These are phyloP conservation scores for Quercus phellos DNA, from an alignment of 331 rosid species.

Conservation along the genomic window DNA sequence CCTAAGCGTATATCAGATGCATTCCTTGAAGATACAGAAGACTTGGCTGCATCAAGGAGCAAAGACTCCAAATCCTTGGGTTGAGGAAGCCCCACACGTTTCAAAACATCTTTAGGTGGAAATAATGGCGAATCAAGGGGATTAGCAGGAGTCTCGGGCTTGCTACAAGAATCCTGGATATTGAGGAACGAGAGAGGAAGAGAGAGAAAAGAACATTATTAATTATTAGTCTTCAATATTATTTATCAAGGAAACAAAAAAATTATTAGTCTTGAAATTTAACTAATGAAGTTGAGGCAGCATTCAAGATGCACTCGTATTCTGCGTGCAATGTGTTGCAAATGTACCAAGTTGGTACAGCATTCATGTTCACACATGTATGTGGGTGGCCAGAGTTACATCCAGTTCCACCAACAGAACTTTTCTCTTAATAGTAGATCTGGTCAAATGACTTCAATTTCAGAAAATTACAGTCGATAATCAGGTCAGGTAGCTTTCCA, in stretches of 20 bases:
- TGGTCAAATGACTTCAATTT: background rate
- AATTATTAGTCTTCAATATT: background rate
- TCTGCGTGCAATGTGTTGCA: background rate
- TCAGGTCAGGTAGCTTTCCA: background rate
- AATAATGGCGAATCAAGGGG: slow-evolving; percentile 55
- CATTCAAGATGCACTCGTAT: background rate
- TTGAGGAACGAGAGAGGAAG: background rate
- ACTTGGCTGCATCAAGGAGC: slow-evolving; percentile 78
- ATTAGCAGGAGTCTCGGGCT: slow-evolving; percentile 45
- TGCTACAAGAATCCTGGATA: slow-evolving; percentile 55
- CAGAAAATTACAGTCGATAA: background rate
- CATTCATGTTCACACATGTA: background rate
- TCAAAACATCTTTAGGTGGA: slow-evolving; percentile 64
- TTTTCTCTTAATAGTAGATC: background rate
- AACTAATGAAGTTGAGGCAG: background rate
- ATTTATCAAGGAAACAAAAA: background rate
- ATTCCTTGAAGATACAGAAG: slow-evolving; percentile 47
- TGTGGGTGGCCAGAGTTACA: background rate
- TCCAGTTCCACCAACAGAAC: too few relatives aligned
- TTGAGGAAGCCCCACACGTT: slow-evolving; percentile 61
- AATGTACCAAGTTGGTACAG: slow-evolving; percentile 15
- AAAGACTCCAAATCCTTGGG: slow-evolving; percentile 76
- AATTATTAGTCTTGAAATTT: background rate
- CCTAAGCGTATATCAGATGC: slow-evolving; percentile 55
- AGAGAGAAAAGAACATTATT: background rate